phyloP scores from a whole-genome alignment of 2,329 filamentous ascomycete genomes.

The Calonectria naviculata region DNA sequence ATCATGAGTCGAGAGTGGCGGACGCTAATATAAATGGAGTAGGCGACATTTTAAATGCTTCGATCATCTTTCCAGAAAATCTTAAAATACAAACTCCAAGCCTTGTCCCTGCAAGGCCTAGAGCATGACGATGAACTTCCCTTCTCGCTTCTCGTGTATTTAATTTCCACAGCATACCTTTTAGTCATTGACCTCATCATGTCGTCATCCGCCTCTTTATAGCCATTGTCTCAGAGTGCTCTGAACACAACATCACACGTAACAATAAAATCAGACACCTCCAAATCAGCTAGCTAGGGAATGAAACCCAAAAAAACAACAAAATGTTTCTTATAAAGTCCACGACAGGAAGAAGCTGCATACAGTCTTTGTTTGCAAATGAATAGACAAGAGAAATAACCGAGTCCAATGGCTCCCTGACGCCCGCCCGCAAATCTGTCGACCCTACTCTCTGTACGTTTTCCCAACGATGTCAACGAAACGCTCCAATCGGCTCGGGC shows the following conservation, averaged over 20 bases:
- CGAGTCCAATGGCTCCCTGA: constrained; percentile 40
- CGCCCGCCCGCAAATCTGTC: constrained; percentile 39
- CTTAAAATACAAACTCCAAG: neutral
- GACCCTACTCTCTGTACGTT: constrained; percentile 29
- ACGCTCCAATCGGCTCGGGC: constrained; percentile 27
- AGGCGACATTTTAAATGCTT: neutral
- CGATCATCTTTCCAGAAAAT: neutral
- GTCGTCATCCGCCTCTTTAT: neutral
- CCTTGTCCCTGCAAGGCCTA: neutral
- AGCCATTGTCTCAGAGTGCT: too few species aligned
- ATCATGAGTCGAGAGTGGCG: too few species aligned
- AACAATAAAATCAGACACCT: neutral
- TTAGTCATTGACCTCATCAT: neutral
- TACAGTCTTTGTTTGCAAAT: constrained; percentile 20
- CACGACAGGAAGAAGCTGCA: constrained; percentile 1
- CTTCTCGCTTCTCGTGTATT: neutral
- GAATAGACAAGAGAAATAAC: constrained; percentile 28
- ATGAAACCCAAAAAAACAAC: neutral
- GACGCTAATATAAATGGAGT: neutral
- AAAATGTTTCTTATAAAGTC: neutral
- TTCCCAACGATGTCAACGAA: constrained; percentile 31
- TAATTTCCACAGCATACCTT: neutral
- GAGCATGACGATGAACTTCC: neutral
- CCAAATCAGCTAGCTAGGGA: neutral
- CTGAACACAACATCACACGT: neutral